phyloP scores from a whole-genome alignment of 2,329 filamentous ascomycete genomes.

The Trichoderma breve region DNA sequence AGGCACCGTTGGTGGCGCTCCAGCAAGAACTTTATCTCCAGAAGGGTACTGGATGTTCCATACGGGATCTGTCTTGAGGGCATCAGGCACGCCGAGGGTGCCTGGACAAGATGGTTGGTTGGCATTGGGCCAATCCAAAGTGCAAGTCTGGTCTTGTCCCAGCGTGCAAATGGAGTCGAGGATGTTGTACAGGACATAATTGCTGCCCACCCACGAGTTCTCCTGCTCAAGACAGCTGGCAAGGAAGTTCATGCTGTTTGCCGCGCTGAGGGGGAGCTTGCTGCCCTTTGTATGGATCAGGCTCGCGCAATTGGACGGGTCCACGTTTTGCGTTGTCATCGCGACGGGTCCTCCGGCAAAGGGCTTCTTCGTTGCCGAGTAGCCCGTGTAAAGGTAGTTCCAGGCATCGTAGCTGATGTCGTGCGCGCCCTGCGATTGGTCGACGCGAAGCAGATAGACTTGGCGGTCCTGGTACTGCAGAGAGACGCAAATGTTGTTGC shows the following conservation, averaged over 20 bases:
- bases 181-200: slow-evolving; percentile 53
- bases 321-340: slow-evolving; percentile 47
- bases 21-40: slow-evolving; percentile 41
- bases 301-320: slow-evolving; percentile 44
- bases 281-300: slow-evolving; percentile 46
- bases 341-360: slow-evolving; percentile 46
- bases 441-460: slow-evolving; percentile 59
- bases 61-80: slow-evolving; percentile 40
- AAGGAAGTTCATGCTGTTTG: slow-evolving; percentile 55
- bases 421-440: slow-evolving; percentile 55
- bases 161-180: slow-evolving; percentile 47
- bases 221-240: slow-evolving; percentile 42
- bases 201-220: slow-evolving; percentile 47
- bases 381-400: slow-evolving; percentile 56
- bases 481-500: slow-evolving; percentile 55
- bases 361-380: slow-evolving; percentile 46
- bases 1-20: slow-evolving; percentile 3
- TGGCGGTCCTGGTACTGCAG: slow-evolving; percentile 48
- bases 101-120: slow-evolving; percentile 48
- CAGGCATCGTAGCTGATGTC: slow-evolving; percentile 62
- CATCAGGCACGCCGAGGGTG: slow-evolving; percentile 38
- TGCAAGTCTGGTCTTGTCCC: slow-evolving; percentile 47
- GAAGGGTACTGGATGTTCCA: slow-evolving; percentile 48
- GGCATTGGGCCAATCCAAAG: slow-evolving; percentile 40
- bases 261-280: slow-evolving; percentile 44